A percentile compares a stretch with the other conserved stretches of the same genome.
Conservation (phyloP, 305 asterid species). For the Fraxinus dipetala region DNA sequence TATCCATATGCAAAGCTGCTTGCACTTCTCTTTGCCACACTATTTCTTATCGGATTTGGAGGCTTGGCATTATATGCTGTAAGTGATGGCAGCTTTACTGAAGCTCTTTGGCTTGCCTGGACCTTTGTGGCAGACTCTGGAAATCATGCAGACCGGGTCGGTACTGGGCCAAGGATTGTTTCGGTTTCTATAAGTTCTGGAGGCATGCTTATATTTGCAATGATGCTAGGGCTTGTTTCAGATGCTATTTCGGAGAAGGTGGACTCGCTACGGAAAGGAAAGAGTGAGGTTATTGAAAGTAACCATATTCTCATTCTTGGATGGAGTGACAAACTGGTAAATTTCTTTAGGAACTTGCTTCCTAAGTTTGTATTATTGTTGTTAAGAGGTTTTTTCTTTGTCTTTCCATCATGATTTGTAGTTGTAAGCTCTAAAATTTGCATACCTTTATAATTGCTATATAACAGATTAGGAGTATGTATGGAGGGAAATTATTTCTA, state of each 20-base stretch:
- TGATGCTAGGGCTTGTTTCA: conserved; percentile 99
- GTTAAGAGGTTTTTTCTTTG: conserved; percentile 10
- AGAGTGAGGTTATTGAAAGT: conserved; percentile 93
- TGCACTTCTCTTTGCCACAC: conserved; percentile 93
- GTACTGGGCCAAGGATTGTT: conserved; percentile 85
- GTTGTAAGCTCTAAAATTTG: conserved; percentile 12
- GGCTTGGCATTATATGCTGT: conserved; percentile 93
- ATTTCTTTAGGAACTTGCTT: conserved; percentile 14
- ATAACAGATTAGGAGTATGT: not conserved
- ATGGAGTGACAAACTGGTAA: conserved; percentile 98
- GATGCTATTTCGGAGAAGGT: conserved; percentile 98
- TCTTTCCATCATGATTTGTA: conserved; percentile 13
- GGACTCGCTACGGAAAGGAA: conserved; percentile 93
- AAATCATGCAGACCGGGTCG: conserved; percentile 87
- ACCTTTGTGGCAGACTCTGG: conserved; percentile 96
- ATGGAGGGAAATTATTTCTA: not conserved
- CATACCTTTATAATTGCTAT: not conserved
- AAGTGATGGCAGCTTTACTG: conserved; percentile 81
- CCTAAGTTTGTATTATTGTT: conserved; percentile 1
- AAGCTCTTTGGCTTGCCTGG: conserved; percentile 99
- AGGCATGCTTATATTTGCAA: conserved; percentile 98
- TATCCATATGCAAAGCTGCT: conserved; percentile 95
- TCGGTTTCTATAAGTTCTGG: conserved; percentile 93
- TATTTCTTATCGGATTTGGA: conserved; percentile 89
- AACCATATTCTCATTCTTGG: conserved; percentile 96